These are phyloP conservation scores for Trametes sanguinea DNA, from an alignment of 768 basidiomycete genomes.

Conservation along the genomic window DNA sequence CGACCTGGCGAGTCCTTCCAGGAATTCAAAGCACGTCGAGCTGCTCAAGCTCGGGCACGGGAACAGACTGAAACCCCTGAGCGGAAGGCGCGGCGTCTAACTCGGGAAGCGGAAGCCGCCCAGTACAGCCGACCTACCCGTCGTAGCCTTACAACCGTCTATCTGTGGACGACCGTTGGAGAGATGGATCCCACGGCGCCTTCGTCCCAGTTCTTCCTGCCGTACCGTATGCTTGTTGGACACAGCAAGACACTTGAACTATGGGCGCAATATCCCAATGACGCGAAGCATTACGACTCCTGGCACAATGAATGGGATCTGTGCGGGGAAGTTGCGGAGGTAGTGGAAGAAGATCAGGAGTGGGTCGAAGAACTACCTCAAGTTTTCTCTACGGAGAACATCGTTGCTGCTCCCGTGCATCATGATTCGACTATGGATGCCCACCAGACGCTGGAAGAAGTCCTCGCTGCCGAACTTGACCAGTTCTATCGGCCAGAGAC, in stretches of 20 bases:
- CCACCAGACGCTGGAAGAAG: too few species aligned
- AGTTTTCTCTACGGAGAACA: too few species aligned
- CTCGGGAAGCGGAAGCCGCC: not conserved
- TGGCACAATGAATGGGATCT: too few species aligned
- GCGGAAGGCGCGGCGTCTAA: not conserved
- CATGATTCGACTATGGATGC: too few species aligned
- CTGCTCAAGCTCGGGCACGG: not conserved
- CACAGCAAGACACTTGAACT: not conserved
- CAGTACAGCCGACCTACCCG: not conserved
- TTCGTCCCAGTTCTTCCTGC: not conserved
- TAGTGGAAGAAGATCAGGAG: too few species aligned
- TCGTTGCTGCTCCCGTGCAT: not conserved
- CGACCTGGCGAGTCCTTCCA: not conserved
- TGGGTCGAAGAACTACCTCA: conserved; percentile 5
- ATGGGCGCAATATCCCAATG: not conserved
- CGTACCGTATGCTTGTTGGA: not conserved
- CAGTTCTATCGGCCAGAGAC: not conserved
- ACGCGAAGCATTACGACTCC: conserved; percentile 6
- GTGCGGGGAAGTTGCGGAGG: too few species aligned
- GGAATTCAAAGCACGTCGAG: not conserved
- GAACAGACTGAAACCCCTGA: too few species aligned
- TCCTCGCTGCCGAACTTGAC: conserved; percentile 2
- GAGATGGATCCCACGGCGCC: not conserved
- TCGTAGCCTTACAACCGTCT: not conserved
- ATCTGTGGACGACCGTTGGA: conserved; percentile 12